Base-by-base conservation (phyloP, 2,329 filamentous ascomycete species). In the Beauveria medogensis region DNA sequence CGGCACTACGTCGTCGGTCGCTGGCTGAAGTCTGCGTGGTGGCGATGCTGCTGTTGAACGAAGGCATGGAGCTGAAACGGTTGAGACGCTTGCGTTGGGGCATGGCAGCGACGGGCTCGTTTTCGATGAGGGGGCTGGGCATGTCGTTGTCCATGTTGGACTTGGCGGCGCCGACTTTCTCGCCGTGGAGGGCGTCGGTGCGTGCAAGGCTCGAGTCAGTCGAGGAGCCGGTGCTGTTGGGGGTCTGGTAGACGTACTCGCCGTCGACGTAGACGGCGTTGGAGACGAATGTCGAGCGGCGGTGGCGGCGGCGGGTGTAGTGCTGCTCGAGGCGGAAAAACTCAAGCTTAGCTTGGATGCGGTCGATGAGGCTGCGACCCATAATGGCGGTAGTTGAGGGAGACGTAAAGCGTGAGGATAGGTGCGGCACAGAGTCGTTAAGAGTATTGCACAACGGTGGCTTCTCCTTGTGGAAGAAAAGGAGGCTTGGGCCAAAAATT, bases 281-380 rank as follows among this genome's bases (percentile, higher is more conserved):
- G 71, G 90, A 92, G 71, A 89, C 86, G 74, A 96, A 96, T 63
- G 90, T 94, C 59, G 87, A 92, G 73, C 93, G 91, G 68, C 93
- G 90, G 69, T 86, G 77, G 69, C 93, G 91, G 72, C 91, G 89
- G 70, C 89, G 89, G 56, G 92, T 95, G 80, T 97, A 97, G 69
- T 91, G 89, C 78, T 97, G 89, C 79, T 97, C 93, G 67, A 97
- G 87, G 55, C 92, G 90, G 81, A 96, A 94, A 70, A 97, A 85
- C 80, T 97, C 92, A 69, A 95, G 80, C 80, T 89, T 85, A 63
- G 83, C 81, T 68, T 86, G 81, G 72, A 87, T 81, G 72, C 82
- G 80, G 63, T 84, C 80, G 68, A 87, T 70, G 69, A 87, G 70
- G 68, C 77, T 78, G 69, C 78, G 75, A 55, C 77, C 78, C 78